phyloP scores from a whole-genome alignment of 352 stramenopile genomes.

The Phytophthora constricta region DNA sequence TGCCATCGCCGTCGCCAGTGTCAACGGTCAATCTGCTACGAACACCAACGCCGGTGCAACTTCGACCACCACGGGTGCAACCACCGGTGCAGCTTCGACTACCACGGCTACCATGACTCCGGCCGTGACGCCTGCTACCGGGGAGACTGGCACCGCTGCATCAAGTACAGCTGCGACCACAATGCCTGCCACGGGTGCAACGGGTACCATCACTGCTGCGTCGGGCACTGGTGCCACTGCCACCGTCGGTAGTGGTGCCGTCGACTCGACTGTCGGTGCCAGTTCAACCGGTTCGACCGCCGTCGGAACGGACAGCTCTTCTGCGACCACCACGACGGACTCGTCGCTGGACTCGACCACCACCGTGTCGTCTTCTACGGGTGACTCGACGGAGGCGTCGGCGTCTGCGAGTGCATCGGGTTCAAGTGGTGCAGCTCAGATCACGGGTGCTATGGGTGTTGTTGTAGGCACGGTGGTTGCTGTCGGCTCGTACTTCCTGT shows the following conservation, averaged over 20 bases:
- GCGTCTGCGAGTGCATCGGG: constrained; percentile 16
- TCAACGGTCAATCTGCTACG: constrained; percentile 18
- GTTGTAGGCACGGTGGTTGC: constrained; percentile 10
- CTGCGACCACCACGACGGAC: constrained; percentile 4
- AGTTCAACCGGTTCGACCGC: constrained; percentile 2
- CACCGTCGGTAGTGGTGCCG: constrained; percentile 3
- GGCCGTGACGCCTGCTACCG: not conserved
- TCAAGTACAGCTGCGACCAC: not conserved
- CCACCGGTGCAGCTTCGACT: too few species aligned
- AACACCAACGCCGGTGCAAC: constrained; percentile 5
- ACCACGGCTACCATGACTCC: too few species aligned
- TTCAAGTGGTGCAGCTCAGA: constrained; percentile 26
- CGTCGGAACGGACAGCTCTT: constrained; percentile 4
- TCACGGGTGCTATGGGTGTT: constrained; percentile 21
- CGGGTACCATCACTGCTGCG: not conserved
- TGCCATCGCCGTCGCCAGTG: constrained; percentile 27
- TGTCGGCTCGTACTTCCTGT: constrained; percentile 32
- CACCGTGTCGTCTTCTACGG: constrained; percentile 16
- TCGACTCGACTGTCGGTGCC: constrained; percentile 17
- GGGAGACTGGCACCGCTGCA: not conserved
- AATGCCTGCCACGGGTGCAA: not conserved
- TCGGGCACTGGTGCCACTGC: constrained; percentile 8
- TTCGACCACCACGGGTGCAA: not conserved
- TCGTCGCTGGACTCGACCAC: constrained; percentile 10
- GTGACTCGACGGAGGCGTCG: constrained; percentile 3